Evolutionary conservation across 495 filamentous ascomycete species (phyloP).

Genomic region (Umbilicaria muhlenbergii): DNA sequence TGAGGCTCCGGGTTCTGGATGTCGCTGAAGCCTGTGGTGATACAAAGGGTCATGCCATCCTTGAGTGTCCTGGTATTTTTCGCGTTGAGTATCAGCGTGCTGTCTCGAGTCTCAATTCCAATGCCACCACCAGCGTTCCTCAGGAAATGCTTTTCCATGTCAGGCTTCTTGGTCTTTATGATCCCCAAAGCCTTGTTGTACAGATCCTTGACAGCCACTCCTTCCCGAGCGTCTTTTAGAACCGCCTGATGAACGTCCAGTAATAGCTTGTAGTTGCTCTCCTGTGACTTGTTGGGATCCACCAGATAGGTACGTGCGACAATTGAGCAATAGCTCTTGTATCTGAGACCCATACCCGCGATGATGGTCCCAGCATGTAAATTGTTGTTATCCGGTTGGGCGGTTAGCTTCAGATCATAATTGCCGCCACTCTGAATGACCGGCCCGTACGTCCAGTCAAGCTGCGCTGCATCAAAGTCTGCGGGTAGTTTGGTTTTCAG

Average conservation of each 20-base stretch:
- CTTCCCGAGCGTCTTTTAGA: conserved; percentile 82
- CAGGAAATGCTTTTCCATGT: conserved; percentile 81
- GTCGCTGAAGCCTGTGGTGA: conserved; percentile 78
- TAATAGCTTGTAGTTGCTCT: conserved; percentile 89
- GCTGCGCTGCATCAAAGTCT: conserved; percentile 77
- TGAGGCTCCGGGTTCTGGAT: conserved; percentile 68
- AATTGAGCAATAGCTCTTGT: conserved; percentile 84
- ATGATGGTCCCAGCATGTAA: conserved; percentile 91
- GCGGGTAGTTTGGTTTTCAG: conserved; percentile 64
- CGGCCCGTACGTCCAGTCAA: conserved; percentile 90
- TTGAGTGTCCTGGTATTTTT: conserved; percentile 72
- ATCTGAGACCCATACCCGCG: conserved; percentile 76
- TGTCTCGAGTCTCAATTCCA: conserved; percentile 79
- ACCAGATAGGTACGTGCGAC: conserved; percentile 90
- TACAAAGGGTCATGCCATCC: conserved; percentile 90
- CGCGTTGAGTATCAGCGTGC: conserved; percentile 62
- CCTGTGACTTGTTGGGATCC: conserved; percentile 88
- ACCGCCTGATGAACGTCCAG: conserved; percentile 67
- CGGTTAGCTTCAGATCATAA: conserved; percentile 72
- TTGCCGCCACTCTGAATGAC: conserved; percentile 88
- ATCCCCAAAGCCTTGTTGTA: conserved; percentile 72
- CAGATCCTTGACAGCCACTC: conserved; percentile 73
- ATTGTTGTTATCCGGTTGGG: conserved; percentile 61
- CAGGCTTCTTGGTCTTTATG: conserved; percentile 77
- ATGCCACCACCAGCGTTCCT: conserved; percentile 84